Evolutionary conservation across 768 basidiomycete species (phyloP), one percentile per base, ranked within the genome.

Genomic region (Neoboletus magnificus): DNA sequence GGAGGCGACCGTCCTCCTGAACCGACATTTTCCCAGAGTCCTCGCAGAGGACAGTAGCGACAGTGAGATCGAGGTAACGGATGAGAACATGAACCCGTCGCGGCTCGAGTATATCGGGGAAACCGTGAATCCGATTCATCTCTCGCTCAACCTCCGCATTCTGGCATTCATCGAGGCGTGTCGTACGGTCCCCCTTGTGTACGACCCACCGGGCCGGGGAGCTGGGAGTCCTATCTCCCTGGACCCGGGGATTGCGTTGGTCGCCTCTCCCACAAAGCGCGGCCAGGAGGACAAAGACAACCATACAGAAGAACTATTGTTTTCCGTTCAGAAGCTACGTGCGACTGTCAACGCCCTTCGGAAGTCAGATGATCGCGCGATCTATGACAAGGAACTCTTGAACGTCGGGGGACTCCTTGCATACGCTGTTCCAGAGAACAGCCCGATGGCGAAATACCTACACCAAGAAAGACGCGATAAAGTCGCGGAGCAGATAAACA

Each of bases 141-240:
- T 96, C 50, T 75, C 77, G 18, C 80, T 98, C 57, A 94, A 97
- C 66, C 84, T 98, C 37, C 87, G 87, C 48, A 90, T 97, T 46
- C 85, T 89, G 40, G 82, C 83, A 2, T 98, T 97, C 74, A 85
- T 91, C 64, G 95, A 98, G 71, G 81, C 86, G 22, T 85, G 91
- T 59, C 84, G 93, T 29, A 87, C 88, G 3, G 68, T 81, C 13
- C 88, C 90, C 4, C 77, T 91, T 18, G 72, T 73, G 4, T 80
- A 79, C 62, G 69, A 36, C 60, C 73, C 25, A 55, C 66, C 37
- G 11, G 54, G 15, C 48, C 58, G 40, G 40, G 59, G 18, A 51
- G 50, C 55, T n/a, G 48, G 50, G 44, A 52, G 33, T 27, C 54
- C 45, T 16, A 30, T 43, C 48, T 46, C 56, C n/a, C 46, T 36